Base-by-base conservation (phyloP, 345 rosid genomes). In the Sapria himalayana region DNA sequence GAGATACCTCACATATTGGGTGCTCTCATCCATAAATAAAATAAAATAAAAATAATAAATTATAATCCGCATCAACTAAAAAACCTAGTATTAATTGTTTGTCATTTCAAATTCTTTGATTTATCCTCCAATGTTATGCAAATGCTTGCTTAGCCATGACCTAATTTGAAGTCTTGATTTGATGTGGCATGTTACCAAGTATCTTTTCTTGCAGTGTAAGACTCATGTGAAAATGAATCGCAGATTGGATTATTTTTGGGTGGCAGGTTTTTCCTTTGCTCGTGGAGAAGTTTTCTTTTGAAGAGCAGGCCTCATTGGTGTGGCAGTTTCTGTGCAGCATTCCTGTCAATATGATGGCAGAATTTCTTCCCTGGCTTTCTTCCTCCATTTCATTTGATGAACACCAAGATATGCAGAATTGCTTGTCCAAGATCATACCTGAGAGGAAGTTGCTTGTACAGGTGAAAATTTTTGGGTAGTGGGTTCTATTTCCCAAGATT, bases 301-400 rank as follows among this genome's bases (percentile, higher is more conserved):
- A 46, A 51, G 93, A 80, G 64, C 93, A 80, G 53, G 82, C 86
- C 24, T 80, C 75, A 33, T 46, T 80, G 50, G 86, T 76, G 15
- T 73, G 93, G 86, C 86, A 80, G 58, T 80, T 73, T 65, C 60
- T 80, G 32, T 80, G 93, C 57, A 76, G 93, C 64, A 71, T 80
- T 66, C 86, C 93, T 52, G 79, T 73, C 38, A 71, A 71, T 55
- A 71, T 80, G 62, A 65, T 76, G 46, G 68, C 71, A 19, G 86
- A 73, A 43, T 67, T 76, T 55, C 75, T 80, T 56, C 93, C 93
- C 7, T 76, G 86, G 93, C 77, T 80, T 63, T 69, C 74, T 47
- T 66, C 79, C 39, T 64, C 73, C 36, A 64, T 80, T 41, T 71
- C 93, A 51, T 55, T 72, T n/a, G 70, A 80, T 34, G 82, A 80